These are phyloP conservation scores for Sordariomycetes sp. DNA, from an alignment of 2,329 filamentous ascomycete species.

Conservation along the genomic window DNA sequence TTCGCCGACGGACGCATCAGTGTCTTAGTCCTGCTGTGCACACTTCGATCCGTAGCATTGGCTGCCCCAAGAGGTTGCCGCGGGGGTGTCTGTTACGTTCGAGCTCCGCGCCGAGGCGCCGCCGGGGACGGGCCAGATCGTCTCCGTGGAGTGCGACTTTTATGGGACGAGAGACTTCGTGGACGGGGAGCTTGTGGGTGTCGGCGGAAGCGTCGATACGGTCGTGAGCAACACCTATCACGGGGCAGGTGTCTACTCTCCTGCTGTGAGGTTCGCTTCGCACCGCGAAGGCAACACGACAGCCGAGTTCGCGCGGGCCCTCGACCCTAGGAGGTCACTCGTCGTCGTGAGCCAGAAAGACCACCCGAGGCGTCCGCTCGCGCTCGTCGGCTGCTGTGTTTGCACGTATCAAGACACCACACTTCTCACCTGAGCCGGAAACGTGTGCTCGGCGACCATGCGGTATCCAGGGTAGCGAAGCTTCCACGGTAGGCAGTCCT, in stretches of 20 bases:
- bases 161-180: slow-evolving; percentile 6
- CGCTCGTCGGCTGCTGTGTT: no score
- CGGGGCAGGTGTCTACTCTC: neutral
- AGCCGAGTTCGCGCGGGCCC: neutral
- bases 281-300: neutral
- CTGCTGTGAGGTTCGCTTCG: neutral
- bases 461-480: no score
- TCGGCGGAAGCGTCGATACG: neutral
- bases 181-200: neutral
- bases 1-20: no score
- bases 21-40: no score
- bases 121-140: slow-evolving; percentile 6
- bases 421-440: no score
- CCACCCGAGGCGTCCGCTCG: no score
- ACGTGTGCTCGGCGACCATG: no score
- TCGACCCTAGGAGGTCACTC: no score
- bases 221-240: neutral
- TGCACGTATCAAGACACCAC: no score
- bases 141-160: slow-evolving; percentile 10
- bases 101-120: slow-evolving; percentile 3
- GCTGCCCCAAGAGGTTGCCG: neutral
- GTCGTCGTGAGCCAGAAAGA: no score
- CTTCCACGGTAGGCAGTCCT: no score
- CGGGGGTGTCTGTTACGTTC: neutral
- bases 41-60: no score